phyloP scores from a whole-genome alignment of 2,329 filamentous ascomycete genomes.

The Hypomyces rosellus region DNA sequence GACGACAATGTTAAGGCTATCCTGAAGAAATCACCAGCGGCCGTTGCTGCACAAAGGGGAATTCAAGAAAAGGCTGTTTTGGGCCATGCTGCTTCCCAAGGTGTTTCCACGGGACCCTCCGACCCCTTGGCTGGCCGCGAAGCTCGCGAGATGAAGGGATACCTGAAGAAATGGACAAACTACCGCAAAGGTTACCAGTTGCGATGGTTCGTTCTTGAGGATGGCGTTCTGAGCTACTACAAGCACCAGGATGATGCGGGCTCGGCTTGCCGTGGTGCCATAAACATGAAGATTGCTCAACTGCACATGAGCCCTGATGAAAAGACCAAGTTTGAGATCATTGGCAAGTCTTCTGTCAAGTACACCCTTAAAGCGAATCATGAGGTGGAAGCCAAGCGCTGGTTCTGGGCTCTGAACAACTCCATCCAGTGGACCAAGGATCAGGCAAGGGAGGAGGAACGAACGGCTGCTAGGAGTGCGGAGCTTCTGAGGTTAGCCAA shows the following conservation, averaged over 20 bases:
- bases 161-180: constrained; percentile 99
- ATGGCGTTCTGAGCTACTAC: constrained; percentile 96
- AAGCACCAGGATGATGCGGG: constrained; percentile 98
- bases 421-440: constrained; percentile 98
- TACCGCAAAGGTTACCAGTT: constrained; percentile 96
- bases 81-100: constrained; percentile 60
- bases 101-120: constrained; percentile 44
- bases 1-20: constrained; percentile 85
- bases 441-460: constrained; percentile 85
- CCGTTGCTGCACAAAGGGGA: constrained; percentile 85
- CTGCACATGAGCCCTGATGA: constrained; percentile 95
- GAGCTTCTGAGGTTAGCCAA: constrained; percentile 75
- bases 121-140: constrained; percentile 71
- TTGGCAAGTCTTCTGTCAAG: constrained; percentile 96
- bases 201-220: constrained; percentile 95
- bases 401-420: constrained; percentile 99
- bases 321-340: constrained; percentile 96
- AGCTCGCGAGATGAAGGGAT: constrained; percentile 94
- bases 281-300: constrained; percentile 96
- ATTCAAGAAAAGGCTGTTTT: constrained; percentile 97
- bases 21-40: constrained; percentile 88
- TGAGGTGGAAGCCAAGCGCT: constrained; percentile 94
- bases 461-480: constrained; percentile 64
- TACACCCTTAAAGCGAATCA: constrained; percentile 98
- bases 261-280: constrained; percentile 91